Conservation (phyloP, 2,329 filamentous ascomycete species). For the Aspergillus sergii region DNA sequence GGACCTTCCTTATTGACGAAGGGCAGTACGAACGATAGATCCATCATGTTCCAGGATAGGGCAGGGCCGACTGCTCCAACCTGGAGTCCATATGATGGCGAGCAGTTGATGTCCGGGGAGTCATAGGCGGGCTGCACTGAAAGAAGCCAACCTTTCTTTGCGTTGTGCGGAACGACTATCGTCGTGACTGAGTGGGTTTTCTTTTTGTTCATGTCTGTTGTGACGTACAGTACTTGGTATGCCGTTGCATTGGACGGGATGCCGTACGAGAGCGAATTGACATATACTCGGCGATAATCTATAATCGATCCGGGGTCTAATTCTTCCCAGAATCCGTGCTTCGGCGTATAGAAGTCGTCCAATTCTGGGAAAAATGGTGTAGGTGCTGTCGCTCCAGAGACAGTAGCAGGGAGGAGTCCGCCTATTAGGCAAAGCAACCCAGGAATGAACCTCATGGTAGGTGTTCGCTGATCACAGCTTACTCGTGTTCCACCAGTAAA, state of each 20-base stretch:
- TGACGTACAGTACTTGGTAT: neutral
- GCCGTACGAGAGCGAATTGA: neutral
- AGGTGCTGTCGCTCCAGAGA: neutral
- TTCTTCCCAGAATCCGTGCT: neutral
- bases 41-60: neutral
- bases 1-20: neutral
- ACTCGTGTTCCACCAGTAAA: neutral
- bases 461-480: neutral
- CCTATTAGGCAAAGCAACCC: neutral
- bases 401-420: neutral
- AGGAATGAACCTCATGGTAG: neutral
- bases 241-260: neutral
- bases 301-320: neutral
- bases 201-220: neutral
- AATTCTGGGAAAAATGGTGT: neutral
- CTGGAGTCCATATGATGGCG: neutral
- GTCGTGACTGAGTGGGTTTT: neutral
- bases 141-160: neutral
- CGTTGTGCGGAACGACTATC: neutral
- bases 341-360: neutral
- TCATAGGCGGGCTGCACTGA: neutral
- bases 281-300: neutral
- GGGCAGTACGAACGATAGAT: neutral
- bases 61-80: neutral
- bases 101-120: slow-evolving; percentile 3